These are phyloP conservation scores for Tolypocladium tundrense DNA, from an alignment of 2,329 filamentous ascomycete genomes.

Conservation along the genomic window DNA sequence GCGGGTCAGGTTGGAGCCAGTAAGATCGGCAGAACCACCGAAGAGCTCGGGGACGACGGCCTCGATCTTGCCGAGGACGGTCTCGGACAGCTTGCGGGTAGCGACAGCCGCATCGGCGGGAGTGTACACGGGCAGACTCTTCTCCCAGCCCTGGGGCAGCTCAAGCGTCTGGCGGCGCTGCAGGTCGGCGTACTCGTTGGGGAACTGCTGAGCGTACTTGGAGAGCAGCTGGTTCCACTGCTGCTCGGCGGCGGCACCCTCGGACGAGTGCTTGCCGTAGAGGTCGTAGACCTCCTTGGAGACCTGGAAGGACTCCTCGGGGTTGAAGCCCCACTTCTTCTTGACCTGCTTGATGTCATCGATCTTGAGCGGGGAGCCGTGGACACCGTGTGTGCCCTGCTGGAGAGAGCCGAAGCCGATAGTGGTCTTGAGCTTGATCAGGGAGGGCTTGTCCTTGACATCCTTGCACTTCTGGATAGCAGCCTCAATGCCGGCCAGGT, in stretches of 20 bases:
- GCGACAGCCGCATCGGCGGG: conserved; percentile 75
- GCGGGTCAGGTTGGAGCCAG: conserved; percentile 95
- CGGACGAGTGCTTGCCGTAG: conserved; percentile 74
- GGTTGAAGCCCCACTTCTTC: conserved; percentile 91
- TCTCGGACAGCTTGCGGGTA: conserved; percentile 93
- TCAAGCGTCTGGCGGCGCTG: conserved; percentile 68
- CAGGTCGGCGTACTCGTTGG: conserved; percentile 71
- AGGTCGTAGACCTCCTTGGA: conserved; percentile 89
- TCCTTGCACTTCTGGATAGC: conserved; percentile 78
- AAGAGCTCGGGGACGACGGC: conserved; percentile 76
- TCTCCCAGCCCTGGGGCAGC: conserved; percentile 95
- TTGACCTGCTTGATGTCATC: conserved; percentile 93
- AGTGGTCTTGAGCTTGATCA: conserved; percentile 95
- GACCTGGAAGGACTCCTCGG: conserved; percentile 83
- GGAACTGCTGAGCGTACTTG: conserved; percentile 74
- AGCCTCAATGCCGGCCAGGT: conserved; percentile 77
- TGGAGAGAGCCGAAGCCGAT: conserved; percentile 93
- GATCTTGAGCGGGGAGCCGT: conserved; percentile 90
- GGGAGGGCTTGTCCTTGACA: conserved; percentile 89
- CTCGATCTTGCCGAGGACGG: conserved; percentile 82
- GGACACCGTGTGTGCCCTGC: conserved; percentile 88
- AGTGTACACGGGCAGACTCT: conserved; percentile 83
- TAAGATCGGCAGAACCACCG: conserved; percentile 94
- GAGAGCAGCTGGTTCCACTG: conserved; percentile 92
- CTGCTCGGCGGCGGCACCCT: conserved; percentile 80